Evolutionary conservation across 768 basidiomycete species (phyloP), one percentile per base, ranked within the genome.

Genomic region (Suillus subluteus): DNA sequence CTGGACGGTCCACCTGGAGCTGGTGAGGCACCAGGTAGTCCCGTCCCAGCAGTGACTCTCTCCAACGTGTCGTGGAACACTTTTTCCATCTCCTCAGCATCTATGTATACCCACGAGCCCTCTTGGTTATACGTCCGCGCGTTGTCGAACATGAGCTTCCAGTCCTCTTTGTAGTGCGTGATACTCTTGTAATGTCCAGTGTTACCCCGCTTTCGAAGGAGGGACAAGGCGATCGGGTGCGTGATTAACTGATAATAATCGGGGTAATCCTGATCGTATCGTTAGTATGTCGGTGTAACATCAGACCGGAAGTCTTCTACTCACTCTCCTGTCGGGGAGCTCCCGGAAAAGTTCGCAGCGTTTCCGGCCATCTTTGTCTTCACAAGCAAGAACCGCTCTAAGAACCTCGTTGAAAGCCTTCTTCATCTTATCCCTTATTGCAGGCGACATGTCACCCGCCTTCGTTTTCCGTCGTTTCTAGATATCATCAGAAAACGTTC

Each of bases 1-100:
- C 75, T 73, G 1, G 75, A 72, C 4, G 74, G 65, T 64, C 73
- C 73, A 30, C 58, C 74, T 16, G 64, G 65, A 1, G 79, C 75
- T 9, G 79, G 75, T 23, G 88, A 84, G 3, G 91, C 91, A 65
- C 93, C 93, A 48, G 94, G 92, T 30, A 94, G 81, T 54, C 90
- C 91, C 50, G 87, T 88, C 26, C 90, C 91, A 16, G 79, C 82
- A 55, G 91, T 88, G 62, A 82, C 78, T 43, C 86, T 86, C 52
- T 88, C 84, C 73, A 90, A 94, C 11, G 89, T 82, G 35, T 87
- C 82, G 67, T 91, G 85, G 75, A 96, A 95, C 59, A 90, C 89
- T 74, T 91, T 92, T 79, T 97, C 92, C 92, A 96, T 94, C 81
- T 95, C 93, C 59, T 94, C 92, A 9, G 97, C 96, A 68, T 97